Evolutionary conservation across 2,329 filamentous ascomycete genomes (phyloP).

Genomic region (Cryphonectria carpinicola): DNA sequence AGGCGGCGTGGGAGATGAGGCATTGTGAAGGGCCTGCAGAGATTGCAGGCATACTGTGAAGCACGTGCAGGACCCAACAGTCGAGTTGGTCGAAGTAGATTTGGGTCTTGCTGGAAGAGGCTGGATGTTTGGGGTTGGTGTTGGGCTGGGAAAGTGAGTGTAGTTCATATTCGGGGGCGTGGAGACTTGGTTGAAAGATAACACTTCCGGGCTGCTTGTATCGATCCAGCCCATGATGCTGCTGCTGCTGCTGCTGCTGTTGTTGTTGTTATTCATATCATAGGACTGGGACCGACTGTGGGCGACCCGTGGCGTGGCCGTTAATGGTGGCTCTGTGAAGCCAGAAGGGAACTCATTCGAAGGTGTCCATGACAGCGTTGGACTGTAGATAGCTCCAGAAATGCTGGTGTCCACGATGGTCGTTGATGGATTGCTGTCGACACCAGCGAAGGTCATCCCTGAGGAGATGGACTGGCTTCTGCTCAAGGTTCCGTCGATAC

Average conservation of each 20-base stretch:
- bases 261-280: slow-evolving; percentile 36
- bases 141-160: slow-evolving; percentile 44
- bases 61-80: slow-evolving; percentile 47
- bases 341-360: slow-evolving; percentile 47
- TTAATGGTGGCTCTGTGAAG: slow-evolving; percentile 40
- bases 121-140: slow-evolving; percentile 42
- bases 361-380: slow-evolving; percentile 46
- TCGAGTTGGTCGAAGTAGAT: slow-evolving; percentile 31
- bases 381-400: slow-evolving; percentile 41
- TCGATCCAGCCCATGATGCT: slow-evolving; percentile 38
- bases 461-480: slow-evolving; percentile 42
- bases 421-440: slow-evolving; percentile 30
- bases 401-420: slow-evolving; percentile 29
- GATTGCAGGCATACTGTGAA: slow-evolving; percentile 52
- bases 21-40: slow-evolving; percentile 52
- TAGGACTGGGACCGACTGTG: slow-evolving; percentile 43
- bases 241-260: slow-evolving; percentile 32
- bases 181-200: slow-evolving; percentile 39
- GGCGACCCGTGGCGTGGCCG: slow-evolving; percentile 35
- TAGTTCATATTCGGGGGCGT: slow-evolving; percentile 42
- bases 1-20: slow-evolving; percentile 42
- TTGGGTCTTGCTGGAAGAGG: slow-evolving; percentile 37
- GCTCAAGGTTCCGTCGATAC: slow-evolving; percentile 40
- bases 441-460: slow-evolving; percentile 34
- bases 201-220: slow-evolving; percentile 38